Evolutionary conservation across 2,329 filamentous ascomycete genomes (phyloP), one percentile per base, ranked within the genome.

Genomic region (Aspergillus quadrilineatus): DNA sequence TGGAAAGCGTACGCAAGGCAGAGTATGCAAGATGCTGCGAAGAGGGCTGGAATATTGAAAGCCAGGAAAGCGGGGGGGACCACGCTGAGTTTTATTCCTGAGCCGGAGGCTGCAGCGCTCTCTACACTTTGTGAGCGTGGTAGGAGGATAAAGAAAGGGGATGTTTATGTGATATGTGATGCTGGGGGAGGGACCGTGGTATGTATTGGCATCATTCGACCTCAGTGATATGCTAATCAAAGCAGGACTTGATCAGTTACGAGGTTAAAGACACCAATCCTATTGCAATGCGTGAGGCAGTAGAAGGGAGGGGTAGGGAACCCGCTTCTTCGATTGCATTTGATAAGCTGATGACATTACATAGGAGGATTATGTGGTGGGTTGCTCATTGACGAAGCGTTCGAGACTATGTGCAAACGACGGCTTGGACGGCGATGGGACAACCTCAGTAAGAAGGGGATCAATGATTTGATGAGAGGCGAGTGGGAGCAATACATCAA

Each of bases 1-100:
- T 56, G 53, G 53, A 50, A 56, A 26, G 53, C 36, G 9, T 56
- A 56, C 22, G 53, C 53, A 7, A 41, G 46, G 8, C 47, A 50
- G n/a, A 30, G 26, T 5, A 56, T 56, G 53, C 26, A 41, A 29
- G 53, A 56, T 17, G 53, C 53, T 4, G 53, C 46, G n/a, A 51
- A 29, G 29, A 45, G 26, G 3, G 53, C 53, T 6, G 47, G 47
- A 15, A 50, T 56, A 15, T 15, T 56, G n/a, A 17, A 41, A 12
- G 17, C 29, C 5, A 15, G 53, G 15, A 39, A 22, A 4, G 53
- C 51, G 12, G 51, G 51, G 6, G 51, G 48, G 28, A 54, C 51
- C 5, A 54, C 44, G 8, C 36, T 54, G 26, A 48, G 34, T 17
- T 54, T 54, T 34, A 44, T 48, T 7, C 51, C 51, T 6, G 51